Base-by-base conservation (phyloP, 768 basidiomycete species). In the Stropharia rugosoannulata region DNA sequence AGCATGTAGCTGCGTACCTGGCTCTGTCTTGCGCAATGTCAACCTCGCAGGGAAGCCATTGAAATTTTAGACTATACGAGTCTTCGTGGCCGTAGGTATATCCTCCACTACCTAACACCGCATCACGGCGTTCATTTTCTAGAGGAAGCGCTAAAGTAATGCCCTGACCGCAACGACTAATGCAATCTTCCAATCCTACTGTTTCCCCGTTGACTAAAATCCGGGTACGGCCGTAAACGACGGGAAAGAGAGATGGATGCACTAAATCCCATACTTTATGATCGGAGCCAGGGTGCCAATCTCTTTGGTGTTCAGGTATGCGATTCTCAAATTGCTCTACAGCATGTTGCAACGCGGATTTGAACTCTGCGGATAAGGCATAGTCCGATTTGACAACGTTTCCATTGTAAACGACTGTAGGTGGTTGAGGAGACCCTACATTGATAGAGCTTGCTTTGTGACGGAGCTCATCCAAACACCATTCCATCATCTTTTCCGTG, bases 221-320 rank as follows among this genome's bases (percentile, higher is more conserved):
- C 5, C 59, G 52, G 0, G 69, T 70, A 18, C 64, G 65, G 8
- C 68, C 73, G 52, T 78, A 77, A 6, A 73, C 65, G 0, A 79
- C 56, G 35, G 70, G 70, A 58, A 69, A 80, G 0, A 79, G 67
- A 1, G 77, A 75, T 36, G 79, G 79, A 49, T 81, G 75, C 0
- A 80, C 73, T 19, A 80, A 66, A 54, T 80, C 77, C 39, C 76
- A 71, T 0, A 80, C 78, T 47, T 72, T 72, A 5, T 68, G 62
- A 56, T 79, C 66, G 1, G 76, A 75, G 2, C 70, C 67, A 5
- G 79, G 79, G 58, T 80, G 78, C 79, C 79, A 80, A 60, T 80
- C 79, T 39, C 70, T 73, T 49, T 66, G 25, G 0, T 64, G 63
- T 4, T 70, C 72, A 0, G 73, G 69, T 5, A 75, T 61, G 13